Conservation (phyloP, 2,329 filamentous ascomycete genomes). For the Aspergillus cejpii region DNA sequence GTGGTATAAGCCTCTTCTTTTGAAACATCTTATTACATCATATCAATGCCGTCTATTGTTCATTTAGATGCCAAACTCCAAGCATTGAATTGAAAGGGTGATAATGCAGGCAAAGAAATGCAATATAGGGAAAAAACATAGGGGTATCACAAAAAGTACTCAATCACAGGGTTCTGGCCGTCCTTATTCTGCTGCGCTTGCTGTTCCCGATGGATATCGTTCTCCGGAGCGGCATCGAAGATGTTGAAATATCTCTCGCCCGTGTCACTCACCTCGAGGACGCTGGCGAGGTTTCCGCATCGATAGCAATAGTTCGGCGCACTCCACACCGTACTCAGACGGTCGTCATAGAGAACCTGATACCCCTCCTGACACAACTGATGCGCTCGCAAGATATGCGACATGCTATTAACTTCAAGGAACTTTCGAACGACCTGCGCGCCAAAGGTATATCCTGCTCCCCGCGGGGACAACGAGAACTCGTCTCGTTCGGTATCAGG, state of each 20-base stretch:
- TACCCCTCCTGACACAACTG: slow-evolving; percentile 98
- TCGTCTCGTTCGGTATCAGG: slow-evolving; percentile 96
- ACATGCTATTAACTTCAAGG: slow-evolving; percentile 94
- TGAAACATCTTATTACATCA: background rate
- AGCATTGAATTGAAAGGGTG: slow-evolving; percentile 10
- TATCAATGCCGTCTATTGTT: slow-evolving; percentile 22
- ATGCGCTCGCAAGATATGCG: slow-evolving; percentile 93
- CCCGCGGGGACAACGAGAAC: slow-evolving; percentile 86
- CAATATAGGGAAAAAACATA: slow-evolving; percentile 16
- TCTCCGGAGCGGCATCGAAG: slow-evolving; percentile 89
- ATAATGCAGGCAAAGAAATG: slow-evolving; percentile 6
- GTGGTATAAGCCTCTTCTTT: background rate
- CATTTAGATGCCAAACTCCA: slow-evolving; percentile 27
- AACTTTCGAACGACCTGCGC: slow-evolving; percentile 98
- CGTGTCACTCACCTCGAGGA: slow-evolving; percentile 88
- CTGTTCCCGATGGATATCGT: slow-evolving; percentile 81
- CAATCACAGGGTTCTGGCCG: slow-evolving; percentile 64
- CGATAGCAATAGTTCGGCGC: slow-evolving; percentile 94
- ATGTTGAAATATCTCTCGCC: slow-evolving; percentile 96
- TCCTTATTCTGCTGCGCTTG: slow-evolving; percentile 61
- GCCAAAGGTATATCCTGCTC: slow-evolving; percentile 94
- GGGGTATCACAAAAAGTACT: slow-evolving; percentile 62
- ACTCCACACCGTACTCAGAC: slow-evolving; percentile 94
- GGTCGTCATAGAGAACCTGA: slow-evolving; percentile 92
- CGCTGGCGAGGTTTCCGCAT: slow-evolving; percentile 95